Base-by-base conservation (phyloP, 75 land plant genomes). In the Larix kaempferi region DNA sequence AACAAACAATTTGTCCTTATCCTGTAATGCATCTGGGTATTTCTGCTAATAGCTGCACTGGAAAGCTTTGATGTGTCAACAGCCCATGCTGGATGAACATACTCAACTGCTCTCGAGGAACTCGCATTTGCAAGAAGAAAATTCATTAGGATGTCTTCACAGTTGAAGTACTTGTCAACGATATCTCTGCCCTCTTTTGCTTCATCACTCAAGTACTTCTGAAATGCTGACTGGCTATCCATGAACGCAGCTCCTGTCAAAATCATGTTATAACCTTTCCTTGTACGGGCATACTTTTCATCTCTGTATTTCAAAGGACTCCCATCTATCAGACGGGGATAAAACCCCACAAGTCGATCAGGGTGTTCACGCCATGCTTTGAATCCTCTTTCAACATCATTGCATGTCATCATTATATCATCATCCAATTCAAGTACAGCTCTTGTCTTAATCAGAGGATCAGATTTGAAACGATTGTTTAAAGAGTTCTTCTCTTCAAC, bases 351-450 rank as follows among this genome's bases (percentile, higher is more conserved):
- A 62, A 95, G 82, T 57, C 91, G 77, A 17, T 91, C 94, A 10
- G 96, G 94, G 63, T 94, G 77, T 57, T 90, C 88, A 16, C 99
- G 86, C 99, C 99, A 96, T 22, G 91, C 94, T 80, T 63, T 82
- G 69, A 96, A 96, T 0, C 92, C 99, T 57, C 97, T 82, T 74
- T 96, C 99, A 7, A 96, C 76, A 81, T 96, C 97, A 79, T 96
- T 91, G 55, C 99, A 96, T 29, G 90, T 88, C 96, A 96, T 91
- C 99, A 96, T 90, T 44, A 96, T 96, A 67, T 96, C 99, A 82
- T 96, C 99, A 80, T 96, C 99, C 52, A 96, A 90, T 88, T 96
- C 97, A 52, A 96, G 86, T 41, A 96, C 94, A 13, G 92, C 99
- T 7, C 88, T 71, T 19, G 94, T 96, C 69, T 88, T 91, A 39